These are phyloP conservation scores for Leptomonas seymouri DNA, from an alignment of 208 protist species.

Conservation along the genomic window DNA sequence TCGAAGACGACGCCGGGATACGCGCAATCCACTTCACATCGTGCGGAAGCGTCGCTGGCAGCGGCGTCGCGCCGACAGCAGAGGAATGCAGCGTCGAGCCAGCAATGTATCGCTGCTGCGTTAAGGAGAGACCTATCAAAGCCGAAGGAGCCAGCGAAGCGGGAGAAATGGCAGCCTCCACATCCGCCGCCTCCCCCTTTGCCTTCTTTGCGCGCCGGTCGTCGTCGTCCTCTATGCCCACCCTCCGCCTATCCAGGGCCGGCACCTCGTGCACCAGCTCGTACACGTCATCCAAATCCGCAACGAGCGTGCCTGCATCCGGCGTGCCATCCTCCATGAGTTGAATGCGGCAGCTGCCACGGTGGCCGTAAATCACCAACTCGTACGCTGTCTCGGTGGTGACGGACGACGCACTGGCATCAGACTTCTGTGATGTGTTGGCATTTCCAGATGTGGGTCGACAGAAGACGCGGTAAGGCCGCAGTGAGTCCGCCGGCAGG, in stretches of 20 bases:
- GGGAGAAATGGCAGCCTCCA: background rate
- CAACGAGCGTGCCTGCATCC: constrained; percentile 43
- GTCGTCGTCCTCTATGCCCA: background rate
- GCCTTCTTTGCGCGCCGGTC: constrained; percentile 3
- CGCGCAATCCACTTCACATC: constrained; percentile 48
- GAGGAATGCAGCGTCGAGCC: constrained; percentile 16
- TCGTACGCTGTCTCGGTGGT: background rate
- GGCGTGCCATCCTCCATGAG: constrained; percentile 61
- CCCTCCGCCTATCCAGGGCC: constrained; percentile 4
- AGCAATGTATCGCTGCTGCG: constrained; percentile 30
- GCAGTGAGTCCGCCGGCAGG: constrained; percentile 26
- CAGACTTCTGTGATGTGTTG: background rate
- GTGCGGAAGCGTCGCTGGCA: constrained; percentile 45
- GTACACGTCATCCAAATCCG: constrained; percentile 31
- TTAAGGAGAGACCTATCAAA: constrained; percentile 33
- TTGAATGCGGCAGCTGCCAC: constrained; percentile 43
- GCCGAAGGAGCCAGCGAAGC: constrained; percentile 4
- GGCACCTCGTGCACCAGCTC: constrained; percentile 29
- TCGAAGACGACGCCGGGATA: constrained; percentile 1
- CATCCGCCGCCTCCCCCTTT: background rate
- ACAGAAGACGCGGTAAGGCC: constrained; percentile 26
- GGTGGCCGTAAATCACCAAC: constrained; percentile 49
- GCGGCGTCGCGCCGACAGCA: constrained; percentile 7
- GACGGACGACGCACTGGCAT: background rate
- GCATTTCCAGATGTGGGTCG: background rate